Evolutionary conservation across 1,284 basidiomycete genomes (phyloP).

Genomic region (Puccinia polysora): DNA sequence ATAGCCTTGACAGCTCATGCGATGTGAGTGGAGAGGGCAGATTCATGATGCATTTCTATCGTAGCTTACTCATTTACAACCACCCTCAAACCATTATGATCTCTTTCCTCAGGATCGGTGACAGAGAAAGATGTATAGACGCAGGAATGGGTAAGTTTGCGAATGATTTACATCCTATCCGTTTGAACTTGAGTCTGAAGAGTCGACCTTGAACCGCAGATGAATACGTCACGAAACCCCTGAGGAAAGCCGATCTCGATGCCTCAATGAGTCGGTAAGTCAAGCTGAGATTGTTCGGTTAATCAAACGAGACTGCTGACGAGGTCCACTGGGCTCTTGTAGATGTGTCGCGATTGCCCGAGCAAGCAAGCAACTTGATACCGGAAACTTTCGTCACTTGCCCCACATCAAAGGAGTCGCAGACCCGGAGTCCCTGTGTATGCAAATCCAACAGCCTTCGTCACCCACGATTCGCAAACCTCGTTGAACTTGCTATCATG

Average conservation of each 20-base stretch:
- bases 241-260: conserved; percentile 51
- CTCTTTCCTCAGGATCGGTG: conserved; percentile 33
- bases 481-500: no score
- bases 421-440: background rate
- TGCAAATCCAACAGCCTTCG: background rate
- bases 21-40: conserved; percentile 50
- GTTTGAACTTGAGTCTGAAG: conserved; percentile 39
- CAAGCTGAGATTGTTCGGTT: background rate
- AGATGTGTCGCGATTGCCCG: conserved; percentile 41
- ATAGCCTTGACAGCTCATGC: conserved; percentile 43
- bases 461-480: background rate
- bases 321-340: background rate
- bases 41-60: background rate
- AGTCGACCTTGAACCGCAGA: conserved; percentile 50
- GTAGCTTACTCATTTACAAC: background rate
- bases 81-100: no score
- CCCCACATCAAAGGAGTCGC: conserved; percentile 25
- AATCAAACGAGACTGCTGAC: no score
- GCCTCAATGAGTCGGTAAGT: conserved; percentile 45
- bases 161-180: no score
- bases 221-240: conserved; percentile 57
- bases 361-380: conserved; percentile 29
- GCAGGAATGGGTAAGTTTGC: conserved; percentile 40
- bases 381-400: conserved; percentile 25
- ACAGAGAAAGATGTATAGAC: conserved; percentile 42